Evolutionary conservation across 2,329 filamentous ascomycete genomes (phyloP).

Genomic region (Biscogniauxia marginata): DNA sequence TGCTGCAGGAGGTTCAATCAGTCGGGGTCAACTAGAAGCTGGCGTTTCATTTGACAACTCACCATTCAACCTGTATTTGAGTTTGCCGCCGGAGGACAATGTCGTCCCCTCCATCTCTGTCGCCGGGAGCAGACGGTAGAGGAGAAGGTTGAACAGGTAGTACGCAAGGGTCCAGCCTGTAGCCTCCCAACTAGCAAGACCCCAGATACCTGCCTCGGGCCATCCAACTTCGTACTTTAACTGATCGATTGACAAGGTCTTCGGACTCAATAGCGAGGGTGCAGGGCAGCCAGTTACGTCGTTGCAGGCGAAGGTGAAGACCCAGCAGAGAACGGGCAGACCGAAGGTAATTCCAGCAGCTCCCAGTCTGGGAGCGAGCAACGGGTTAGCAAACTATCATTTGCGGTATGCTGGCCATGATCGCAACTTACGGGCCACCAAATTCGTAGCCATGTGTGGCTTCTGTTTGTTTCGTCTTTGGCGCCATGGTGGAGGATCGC

Average conservation of each 20-base stretch:
- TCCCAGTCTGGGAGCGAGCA: conserved; percentile 11
- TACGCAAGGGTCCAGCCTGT: conserved; percentile 72
- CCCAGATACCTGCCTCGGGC: conserved; percentile 68
- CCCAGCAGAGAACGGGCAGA: conserved; percentile 74
- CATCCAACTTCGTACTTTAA: conserved; percentile 82
- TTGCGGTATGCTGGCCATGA: not conserved
- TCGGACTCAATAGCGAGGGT: conserved; percentile 73
- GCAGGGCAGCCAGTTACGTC: conserved; percentile 88
- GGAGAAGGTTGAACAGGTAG: conserved; percentile 70
- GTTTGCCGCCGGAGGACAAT: conserved; percentile 67
- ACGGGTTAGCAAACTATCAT: conserved; percentile 9
- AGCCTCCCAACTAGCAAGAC: conserved; percentile 68
- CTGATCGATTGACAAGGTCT: conserved; percentile 66
- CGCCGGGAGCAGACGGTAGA: conserved; percentile 77
- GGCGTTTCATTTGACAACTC: conserved; percentile 19
- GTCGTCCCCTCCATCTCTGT: conserved; percentile 67
- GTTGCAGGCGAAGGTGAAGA: conserved; percentile 83
- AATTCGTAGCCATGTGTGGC: conserved; percentile 41
- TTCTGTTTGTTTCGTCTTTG: conserved; percentile 23
- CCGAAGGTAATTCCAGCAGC: conserved; percentile 65
- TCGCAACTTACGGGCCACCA: conserved; percentile 43
- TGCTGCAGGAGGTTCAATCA: conserved; percentile 47
- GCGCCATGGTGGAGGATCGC: conserved; percentile 40
- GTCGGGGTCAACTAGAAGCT: not conserved
- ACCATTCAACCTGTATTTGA: conserved; percentile 84